Base-by-base conservation (phyloP, 805 yeast species). In the Wickerhamomyces chaumierensis region DNA sequence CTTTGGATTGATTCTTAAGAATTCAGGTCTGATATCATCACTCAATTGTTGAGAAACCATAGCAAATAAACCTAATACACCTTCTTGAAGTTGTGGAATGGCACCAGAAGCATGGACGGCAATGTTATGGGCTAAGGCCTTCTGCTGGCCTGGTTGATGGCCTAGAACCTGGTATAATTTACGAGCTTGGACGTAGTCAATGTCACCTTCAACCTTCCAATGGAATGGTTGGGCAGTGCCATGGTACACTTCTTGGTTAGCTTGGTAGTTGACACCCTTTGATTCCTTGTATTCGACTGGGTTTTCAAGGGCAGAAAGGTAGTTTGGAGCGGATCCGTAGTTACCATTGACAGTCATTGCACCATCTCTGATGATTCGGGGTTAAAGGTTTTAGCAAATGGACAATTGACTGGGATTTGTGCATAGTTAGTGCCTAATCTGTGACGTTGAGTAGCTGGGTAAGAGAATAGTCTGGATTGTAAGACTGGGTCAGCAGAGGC, bases 351-450 rank as follows among this genome's bases (percentile, higher is more conserved):
- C 74, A 40, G 57, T 57, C 87, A 80, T 78, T 34, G 77, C 71
- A 60, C 95, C 95, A 57, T 85, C 95, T 65, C 95, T 75, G 50
- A 78, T 72, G 51, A 76, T 78, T 21, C n/a, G n/a, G 95, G 95
- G 49, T 73, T 71, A 57, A 71, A 73, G 9, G 69, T 65, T 38
- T 62, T 61, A 19, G 73, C 75, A 44, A 71, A 64, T 41, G 95
- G 95, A 61, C 94, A 81, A 60, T 85, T 85, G 50, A 83, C 87
- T n/a, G 95, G 95, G 41, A 85, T 79, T 62, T 82, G 90, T 36
- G 73, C 70, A 62, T 80, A 85, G 65, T 85, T 82, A 31, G 75
- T 68, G 38, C 66, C 84, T 55, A 83, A 63, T 63, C 94, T 73
- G 65, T 83, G 81, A 60, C 94, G 78, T 56, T 81, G 90, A 23